These are phyloP conservation scores for Coniophora puteana DNA, from an alignment of 1,284 basidiomycete genomes.

Conservation along the genomic window DNA sequence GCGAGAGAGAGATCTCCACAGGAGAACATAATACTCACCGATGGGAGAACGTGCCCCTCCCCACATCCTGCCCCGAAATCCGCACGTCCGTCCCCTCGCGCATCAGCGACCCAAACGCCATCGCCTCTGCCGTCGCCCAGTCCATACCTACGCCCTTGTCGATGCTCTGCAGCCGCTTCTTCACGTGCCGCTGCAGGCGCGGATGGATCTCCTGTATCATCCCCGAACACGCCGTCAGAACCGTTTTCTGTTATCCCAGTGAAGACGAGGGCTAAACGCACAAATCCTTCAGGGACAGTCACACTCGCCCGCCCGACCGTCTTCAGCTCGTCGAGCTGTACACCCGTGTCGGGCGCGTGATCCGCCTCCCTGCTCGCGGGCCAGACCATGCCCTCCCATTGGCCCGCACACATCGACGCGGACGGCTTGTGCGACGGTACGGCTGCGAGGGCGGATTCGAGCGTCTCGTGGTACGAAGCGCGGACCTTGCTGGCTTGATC, in stretches of 20 bases:
- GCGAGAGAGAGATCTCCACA: neutral
- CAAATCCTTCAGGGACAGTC: constrained; percentile 69
- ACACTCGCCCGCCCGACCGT: constrained; percentile 70
- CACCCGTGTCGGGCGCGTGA: constrained; percentile 66
- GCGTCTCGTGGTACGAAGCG: constrained; percentile 50
- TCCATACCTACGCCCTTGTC: constrained; percentile 73
- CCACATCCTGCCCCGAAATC: constrained; percentile 89
- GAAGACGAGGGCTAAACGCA: constrained; percentile 33
- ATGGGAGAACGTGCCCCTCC: constrained; percentile 87
- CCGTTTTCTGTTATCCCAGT: constrained; percentile 8
- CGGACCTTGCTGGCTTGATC: constrained; percentile 51
- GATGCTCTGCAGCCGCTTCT: constrained; percentile 69
- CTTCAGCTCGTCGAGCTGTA: constrained; percentile 46
- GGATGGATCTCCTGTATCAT: constrained; percentile 67
- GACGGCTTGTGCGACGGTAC: constrained; percentile 47
- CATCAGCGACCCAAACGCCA: constrained; percentile 85
- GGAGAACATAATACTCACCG: constrained; percentile 38
- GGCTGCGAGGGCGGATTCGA: constrained; percentile 56
- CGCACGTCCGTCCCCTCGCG: constrained; percentile 76
- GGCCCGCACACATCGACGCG: constrained; percentile 53
- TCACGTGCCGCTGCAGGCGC: constrained; percentile 76
- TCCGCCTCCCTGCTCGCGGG: constrained; percentile 53
- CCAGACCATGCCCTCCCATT: constrained; percentile 76
- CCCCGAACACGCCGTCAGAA: neutral
- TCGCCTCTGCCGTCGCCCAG: constrained; percentile 86